Conservation (phyloP, 495 filamentous ascomycete genomes). For the Trichoderma virens region DNA sequence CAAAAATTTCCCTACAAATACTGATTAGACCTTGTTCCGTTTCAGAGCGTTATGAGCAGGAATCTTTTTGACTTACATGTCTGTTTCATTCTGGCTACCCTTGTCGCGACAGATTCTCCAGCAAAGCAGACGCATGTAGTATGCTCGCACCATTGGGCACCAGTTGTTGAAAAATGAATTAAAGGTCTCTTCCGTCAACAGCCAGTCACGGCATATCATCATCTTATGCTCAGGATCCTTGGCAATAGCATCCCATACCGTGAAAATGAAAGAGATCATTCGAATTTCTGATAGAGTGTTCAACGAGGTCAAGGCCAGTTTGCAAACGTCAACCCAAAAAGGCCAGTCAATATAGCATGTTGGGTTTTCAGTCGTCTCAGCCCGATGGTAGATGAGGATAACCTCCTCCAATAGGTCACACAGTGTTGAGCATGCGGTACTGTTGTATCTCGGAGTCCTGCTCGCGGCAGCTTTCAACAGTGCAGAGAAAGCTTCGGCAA, state of each 20-base stretch:
- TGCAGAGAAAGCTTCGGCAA: constrained; percentile 69
- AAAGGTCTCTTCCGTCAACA: constrained; percentile 72
- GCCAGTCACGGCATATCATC: constrained; percentile 66
- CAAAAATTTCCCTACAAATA: constrained; percentile 54
- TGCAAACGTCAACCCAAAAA: constrained; percentile 84
- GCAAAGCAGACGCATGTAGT: constrained; percentile 88
- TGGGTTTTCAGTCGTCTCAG: constrained; percentile 40
- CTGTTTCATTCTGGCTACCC: constrained; percentile 55
- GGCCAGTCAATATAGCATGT: constrained; percentile 60
- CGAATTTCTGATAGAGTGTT: constrained; percentile 93
- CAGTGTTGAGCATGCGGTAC: constrained; percentile 82
- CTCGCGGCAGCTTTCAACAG: constrained; percentile 66
- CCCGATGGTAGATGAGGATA: constrained; percentile 31
- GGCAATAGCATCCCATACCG: constrained; percentile 68
- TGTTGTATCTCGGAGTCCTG: constrained; percentile 74
- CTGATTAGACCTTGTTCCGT: constrained; percentile 11
- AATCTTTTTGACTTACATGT: constrained; percentile 56
- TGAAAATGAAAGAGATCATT: constrained; percentile 77
- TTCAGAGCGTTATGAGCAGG: background rate
- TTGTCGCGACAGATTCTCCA: constrained; percentile 84
- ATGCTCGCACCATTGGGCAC: constrained; percentile 97
- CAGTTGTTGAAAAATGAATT: constrained; percentile 87
- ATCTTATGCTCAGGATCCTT: constrained; percentile 61
- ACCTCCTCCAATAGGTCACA: constrained; percentile 89
- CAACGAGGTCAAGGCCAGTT: constrained; percentile 75